Evolutionary conservation across 2,329 filamentous ascomycete genomes (phyloP).

Genomic region (Hypoxylon sp.): DNA sequence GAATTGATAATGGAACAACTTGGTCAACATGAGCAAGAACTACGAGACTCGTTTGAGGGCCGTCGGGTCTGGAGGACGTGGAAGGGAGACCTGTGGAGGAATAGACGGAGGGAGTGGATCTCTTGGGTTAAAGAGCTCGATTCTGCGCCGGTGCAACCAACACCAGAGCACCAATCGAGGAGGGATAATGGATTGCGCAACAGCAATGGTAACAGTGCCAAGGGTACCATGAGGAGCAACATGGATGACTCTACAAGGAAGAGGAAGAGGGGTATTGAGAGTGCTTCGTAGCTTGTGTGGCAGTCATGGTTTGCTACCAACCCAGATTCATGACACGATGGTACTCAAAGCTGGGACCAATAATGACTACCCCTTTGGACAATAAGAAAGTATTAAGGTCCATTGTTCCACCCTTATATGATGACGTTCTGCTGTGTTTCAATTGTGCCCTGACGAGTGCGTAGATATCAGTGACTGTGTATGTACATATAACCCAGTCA

Average conservation of each 20-base stretch:
- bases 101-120: constrained; percentile 68
- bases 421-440: neutral
- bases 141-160: constrained; percentile 40
- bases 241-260: constrained; percentile 21
- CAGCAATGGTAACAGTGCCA: constrained; percentile 7
- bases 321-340: neutral
- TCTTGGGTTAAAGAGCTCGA: constrained; percentile 69
- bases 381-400: constrained; percentile 18
- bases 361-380: constrained; percentile 1
- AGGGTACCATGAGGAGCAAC: neutral
- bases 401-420: neutral
- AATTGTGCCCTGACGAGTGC: neutral
- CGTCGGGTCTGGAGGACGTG: constrained; percentile 71
- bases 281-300: constrained; percentile 6
- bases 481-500: neutral
- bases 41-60: constrained; percentile 69
- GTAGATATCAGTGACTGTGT: neutral
- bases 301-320: constrained; percentile 3
- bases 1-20: constrained; percentile 68
- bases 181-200: constrained; percentile 23
- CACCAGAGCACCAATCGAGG: constrained; percentile 32
- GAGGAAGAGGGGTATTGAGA: constrained; percentile 28
- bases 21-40: constrained; percentile 62
- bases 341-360: neutral
- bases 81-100: constrained; percentile 72